These are phyloP conservation scores for Ambrosiella xylebori DNA, from an alignment of 2,329 filamentous ascomycete genomes.

Conservation along the genomic window DNA sequence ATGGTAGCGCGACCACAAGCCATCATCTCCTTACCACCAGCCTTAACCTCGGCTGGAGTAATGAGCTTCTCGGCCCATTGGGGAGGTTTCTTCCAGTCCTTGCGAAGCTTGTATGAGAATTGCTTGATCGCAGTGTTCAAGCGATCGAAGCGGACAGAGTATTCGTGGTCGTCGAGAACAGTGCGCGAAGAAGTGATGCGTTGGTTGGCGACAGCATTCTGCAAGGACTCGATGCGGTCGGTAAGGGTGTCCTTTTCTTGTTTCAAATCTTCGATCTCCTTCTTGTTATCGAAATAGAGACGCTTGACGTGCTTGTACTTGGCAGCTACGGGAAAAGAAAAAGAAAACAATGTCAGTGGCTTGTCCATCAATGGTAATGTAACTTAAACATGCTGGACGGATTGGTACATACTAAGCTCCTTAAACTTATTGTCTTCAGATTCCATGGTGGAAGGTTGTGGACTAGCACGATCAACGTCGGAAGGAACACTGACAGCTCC, in stretches of 20 bases:
- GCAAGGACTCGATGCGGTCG: conserved; percentile 74
- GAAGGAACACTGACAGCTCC: conserved; percentile 28
- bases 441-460: conserved; percentile 31
- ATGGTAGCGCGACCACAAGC: conserved; percentile 81
- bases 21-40: conserved; percentile 95
- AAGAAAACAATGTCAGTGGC: conserved; percentile 12
- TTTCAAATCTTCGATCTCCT: conserved; percentile 81
- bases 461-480: conserved; percentile 38
- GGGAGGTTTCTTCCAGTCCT: conserved; percentile 75
- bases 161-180: conserved; percentile 88
- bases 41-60: conserved; percentile 68
- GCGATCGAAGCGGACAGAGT: conserved; percentile 71
- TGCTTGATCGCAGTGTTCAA: conserved; percentile 91
- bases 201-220: conserved; percentile 95
- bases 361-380: conserved; percentile 2
- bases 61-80: conserved; percentile 63
- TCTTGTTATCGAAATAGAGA: conserved; percentile 90
- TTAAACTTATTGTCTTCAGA: conserved; percentile 39
- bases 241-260: conserved; percentile 73
- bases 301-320: conserved; percentile 99
- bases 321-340: conserved; percentile 38
- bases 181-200: conserved; percentile 87
- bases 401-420: conserved; percentile 32
- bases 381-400: conserved; percentile 1
- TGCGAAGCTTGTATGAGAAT: conserved; percentile 86